Evolutionary conservation across 192 early-diverging fungal genomes (phyloP), one percentile per base, ranked within the genome.

Genomic region (Linnemannia elongata): DNA sequence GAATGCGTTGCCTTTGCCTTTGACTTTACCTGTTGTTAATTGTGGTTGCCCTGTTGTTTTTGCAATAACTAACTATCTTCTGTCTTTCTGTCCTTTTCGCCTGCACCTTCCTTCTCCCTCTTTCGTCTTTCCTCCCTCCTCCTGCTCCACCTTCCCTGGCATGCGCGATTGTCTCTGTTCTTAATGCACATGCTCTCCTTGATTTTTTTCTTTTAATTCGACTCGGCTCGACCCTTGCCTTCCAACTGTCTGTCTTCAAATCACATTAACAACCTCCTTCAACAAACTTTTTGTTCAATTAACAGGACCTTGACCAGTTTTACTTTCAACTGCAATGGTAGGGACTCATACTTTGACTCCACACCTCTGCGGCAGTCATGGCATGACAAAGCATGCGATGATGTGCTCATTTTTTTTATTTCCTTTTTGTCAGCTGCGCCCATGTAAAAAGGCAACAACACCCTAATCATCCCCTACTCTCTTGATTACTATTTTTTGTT

Each of bases 321-420:
- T 87, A 87, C 68, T 87, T 87, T 76, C 85, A 87, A 45, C 22
- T 87, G 18, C 85, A 87, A 71, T 87, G 85, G 85, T 87, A 77
- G 57, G 76, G 33, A 33, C 4, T 6, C 13, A 39, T 15, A 17
- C 38, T 44, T 17, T 45, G 27, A 44, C 27, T 45, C 15, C 72
- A 35, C 24, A 22, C 8, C 5, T 30, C 33, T 60, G 24, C 24
- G 60, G 15, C n/a, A 33, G n/a, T 9, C n/a, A 27, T 45, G 49
- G 5, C 20, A 52, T 52, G 49, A 52, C 49, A 6, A 52, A 52
- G 49, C 20, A 5, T 13, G 20, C 18, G 49, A 5, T 17, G 15
- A 4, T 33, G 60, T 33, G 30, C 33, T 9, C 9, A 8, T 22
- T 12, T 10, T 66, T 33, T 66, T 33, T n/a, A n/a, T 33, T 33